Conservation (phyloP, 805 yeast genomes). For the Kluyveromyces aestuarii region DNA sequence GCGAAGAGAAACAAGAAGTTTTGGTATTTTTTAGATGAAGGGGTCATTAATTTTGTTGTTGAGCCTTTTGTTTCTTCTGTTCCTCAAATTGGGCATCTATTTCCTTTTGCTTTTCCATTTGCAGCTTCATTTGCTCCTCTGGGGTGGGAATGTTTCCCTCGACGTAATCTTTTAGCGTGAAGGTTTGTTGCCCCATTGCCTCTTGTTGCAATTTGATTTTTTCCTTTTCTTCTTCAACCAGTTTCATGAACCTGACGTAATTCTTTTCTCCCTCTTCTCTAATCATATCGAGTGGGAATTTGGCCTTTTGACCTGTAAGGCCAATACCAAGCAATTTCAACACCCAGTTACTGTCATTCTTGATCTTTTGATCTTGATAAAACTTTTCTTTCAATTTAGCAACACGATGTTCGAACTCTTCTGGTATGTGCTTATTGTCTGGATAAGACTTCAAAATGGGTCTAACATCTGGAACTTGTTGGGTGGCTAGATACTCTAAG, state of each 20-base stretch:
- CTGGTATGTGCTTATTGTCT: constrained; percentile 57
- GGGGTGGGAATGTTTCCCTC: constrained; percentile 76
- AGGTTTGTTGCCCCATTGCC: constrained; percentile 71
- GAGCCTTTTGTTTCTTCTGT: constrained; percentile 16
- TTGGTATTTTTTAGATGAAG: not conserved
- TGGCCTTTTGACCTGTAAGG: constrained; percentile 26
- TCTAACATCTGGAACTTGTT: constrained; percentile 77
- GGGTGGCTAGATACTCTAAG: constrained; percentile 89
- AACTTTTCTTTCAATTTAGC: constrained; percentile 62
- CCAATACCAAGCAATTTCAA: constrained; percentile 56
- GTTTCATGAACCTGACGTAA: constrained; percentile 71
- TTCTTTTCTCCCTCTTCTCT: constrained; percentile 90
- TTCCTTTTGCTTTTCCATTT: constrained; percentile 35
- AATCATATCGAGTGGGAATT: constrained; percentile 69
- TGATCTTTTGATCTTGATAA: constrained; percentile 41
- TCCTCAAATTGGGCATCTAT: constrained; percentile 27
- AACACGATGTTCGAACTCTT: constrained; percentile 78
- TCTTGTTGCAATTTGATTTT: constrained; percentile 58
- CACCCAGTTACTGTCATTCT: constrained; percentile 40
- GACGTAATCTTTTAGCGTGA: constrained; percentile 75
- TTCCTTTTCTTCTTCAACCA: constrained; percentile 76
- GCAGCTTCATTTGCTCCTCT: constrained; percentile 46
- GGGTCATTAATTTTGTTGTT: constrained; percentile 1
- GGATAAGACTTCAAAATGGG: constrained; percentile 70
- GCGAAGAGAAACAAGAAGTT: not conserved